These are phyloP conservation scores for Cryomyces minteri DNA, from an alignment of 495 filamentous ascomycete species.

Conservation along the genomic window DNA sequence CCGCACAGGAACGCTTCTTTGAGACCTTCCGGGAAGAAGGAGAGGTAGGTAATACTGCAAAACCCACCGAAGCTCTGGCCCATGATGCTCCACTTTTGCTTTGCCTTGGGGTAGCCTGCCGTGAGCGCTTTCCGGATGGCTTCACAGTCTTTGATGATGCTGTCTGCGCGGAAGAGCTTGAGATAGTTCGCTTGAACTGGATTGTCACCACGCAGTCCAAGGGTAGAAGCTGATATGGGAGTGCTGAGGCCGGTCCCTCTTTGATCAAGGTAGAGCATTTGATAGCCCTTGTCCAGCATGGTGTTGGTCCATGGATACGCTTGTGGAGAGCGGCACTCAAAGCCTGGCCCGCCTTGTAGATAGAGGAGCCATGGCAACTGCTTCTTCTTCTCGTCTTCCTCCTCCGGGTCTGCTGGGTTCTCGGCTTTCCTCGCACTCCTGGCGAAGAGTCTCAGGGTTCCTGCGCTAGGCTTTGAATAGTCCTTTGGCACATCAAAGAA, in stretches of 20 bases:
- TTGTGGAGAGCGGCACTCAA: constrained; percentile 56
- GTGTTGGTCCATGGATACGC: constrained; percentile 42
- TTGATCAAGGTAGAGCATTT: constrained; percentile 74
- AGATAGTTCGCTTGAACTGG: constrained; percentile 59
- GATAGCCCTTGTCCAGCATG: constrained; percentile 66
- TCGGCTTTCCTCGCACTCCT: constrained; percentile 48
- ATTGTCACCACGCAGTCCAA: constrained; percentile 44
- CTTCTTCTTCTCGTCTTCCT: constrained; percentile 26
- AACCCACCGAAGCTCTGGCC: constrained; percentile 93
- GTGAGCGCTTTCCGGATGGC: constrained; percentile 62
- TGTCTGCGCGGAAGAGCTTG: constrained; percentile 77
- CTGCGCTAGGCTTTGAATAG: constrained; percentile 42
- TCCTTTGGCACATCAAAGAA: constrained; percentile 75
- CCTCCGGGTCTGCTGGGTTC: constrained; percentile 32
- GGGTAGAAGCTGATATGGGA: constrained; percentile 52
- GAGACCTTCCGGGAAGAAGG: constrained; percentile 55
- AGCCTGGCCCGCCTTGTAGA: constrained; percentile 48
- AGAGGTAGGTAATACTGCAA: constrained; percentile 63
- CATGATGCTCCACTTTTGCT: constrained; percentile 62
- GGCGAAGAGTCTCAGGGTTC: constrained; percentile 52
- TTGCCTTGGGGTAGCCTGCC: constrained; percentile 43
- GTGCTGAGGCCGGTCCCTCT: constrained; percentile 74
- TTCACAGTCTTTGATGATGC: constrained; percentile 70
- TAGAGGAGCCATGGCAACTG: constrained; percentile 34
- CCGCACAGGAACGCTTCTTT: constrained; percentile 69